Base-by-base conservation (phyloP, 495 filamentous ascomycete species). In the Staphylotrichum tortipilum region DNA sequence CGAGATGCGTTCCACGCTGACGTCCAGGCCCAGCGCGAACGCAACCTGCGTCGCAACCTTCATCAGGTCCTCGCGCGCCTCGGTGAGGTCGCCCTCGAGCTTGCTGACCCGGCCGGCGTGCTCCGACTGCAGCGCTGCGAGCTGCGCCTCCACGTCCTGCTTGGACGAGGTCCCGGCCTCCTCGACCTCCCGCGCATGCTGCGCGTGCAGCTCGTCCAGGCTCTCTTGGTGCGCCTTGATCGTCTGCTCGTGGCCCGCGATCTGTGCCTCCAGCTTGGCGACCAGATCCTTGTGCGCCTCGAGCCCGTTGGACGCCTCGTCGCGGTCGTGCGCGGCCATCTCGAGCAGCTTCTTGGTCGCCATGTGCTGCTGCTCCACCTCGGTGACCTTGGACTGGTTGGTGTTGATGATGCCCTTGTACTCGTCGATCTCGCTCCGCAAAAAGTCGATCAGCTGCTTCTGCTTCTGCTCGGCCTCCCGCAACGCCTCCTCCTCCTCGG, bases 341-440 rank as follows among this genome's bases (percentile, higher is more conserved):
- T 77, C 68, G 15, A 88, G 70, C 54, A 86, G 72, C 42, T 73
- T 66, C 54, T 77, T 77, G 38, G 82, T 74, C 23, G 72, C 70
- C 17, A 72, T 59, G 56, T 87, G 83, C 36, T 81, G 73, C 41
- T 78, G 67, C 62, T 91, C 85, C 14, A 89, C 69, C 51, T 78
- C 73, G 14, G 77, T 66, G 55, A 91, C 81, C 49, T 78, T 82
- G 29, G 73, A 65, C 28, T 79, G 64, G 55, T 85, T 84, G 50
- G 66, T 67, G 35, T 78, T 76, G 56, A 89, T 80, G 22, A 83
- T 79, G 14, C 75, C 63, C 68, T 85, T 89, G 65, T 94, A 86
- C 50, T 85, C 79, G 24, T 88, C 82, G 49, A 97, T 83, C 56
- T 90, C 80, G 47, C 69, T 73, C 52, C 85, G 84, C 35, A 99